Conservation (phyloP, 768 basidiomycete genomes). For the Tylopilus rubrobrunneus region DNA sequence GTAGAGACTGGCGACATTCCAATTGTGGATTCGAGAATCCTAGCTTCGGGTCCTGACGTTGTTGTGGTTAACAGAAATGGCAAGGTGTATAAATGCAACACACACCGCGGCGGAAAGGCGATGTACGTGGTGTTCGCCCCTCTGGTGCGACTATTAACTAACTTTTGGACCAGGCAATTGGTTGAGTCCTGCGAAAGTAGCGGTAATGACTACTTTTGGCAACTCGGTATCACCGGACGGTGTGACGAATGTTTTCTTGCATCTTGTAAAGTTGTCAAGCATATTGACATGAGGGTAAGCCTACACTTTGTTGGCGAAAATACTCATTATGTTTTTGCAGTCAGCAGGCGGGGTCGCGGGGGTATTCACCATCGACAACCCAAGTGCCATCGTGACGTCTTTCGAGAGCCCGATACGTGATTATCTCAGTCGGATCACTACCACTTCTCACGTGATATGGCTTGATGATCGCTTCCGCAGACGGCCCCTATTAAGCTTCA, state of each 20-base stretch:
- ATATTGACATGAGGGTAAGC: constrained; percentile 58
- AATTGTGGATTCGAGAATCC: constrained; percentile 46
- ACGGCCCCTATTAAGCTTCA: constrained; percentile 57
- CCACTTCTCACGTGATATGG: constrained; percentile 67
- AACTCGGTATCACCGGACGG: constrained; percentile 38
- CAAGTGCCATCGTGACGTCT: constrained; percentile 47
- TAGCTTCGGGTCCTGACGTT: constrained; percentile 30
- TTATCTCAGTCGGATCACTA: constrained; percentile 48
- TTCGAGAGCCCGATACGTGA: constrained; percentile 43
- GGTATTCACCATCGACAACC: constrained; percentile 34
- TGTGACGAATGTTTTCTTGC: constrained; percentile 42
- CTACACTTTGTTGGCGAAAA: not conserved
- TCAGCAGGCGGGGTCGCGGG: constrained; percentile 21
- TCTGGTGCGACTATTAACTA: not conserved
- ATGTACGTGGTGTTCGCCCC: constrained; percentile 36
- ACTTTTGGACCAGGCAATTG: constrained; percentile 17
- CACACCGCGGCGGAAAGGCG: constrained; percentile 33
- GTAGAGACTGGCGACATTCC: constrained; percentile 39
- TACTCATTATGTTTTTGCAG: constrained; percentile 25
- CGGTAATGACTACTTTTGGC: constrained; percentile 45
- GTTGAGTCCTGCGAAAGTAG: constrained; percentile 8
- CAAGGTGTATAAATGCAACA: constrained; percentile 43
- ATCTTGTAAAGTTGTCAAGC: constrained; percentile 40
- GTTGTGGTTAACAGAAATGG: constrained; percentile 50
- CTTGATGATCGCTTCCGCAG: constrained; percentile 58